phyloP scores from a whole-genome alignment of 1,284 basidiomycete species.

The Neolentinus lepideus region DNA sequence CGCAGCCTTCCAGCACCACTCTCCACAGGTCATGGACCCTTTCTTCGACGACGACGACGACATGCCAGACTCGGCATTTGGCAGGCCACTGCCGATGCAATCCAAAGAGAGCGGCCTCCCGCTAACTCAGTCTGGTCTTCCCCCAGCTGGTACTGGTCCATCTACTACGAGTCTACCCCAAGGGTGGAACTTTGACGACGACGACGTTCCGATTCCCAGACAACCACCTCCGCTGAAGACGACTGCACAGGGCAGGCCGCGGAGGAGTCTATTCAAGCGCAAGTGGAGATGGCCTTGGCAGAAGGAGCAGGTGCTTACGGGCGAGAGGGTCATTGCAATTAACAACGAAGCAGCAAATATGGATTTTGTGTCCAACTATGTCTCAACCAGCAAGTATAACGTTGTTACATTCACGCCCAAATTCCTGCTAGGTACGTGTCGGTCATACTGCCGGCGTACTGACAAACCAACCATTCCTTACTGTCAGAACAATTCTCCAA shows the following conservation, averaged over 20 bases:
- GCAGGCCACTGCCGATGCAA: conserved; percentile 47
- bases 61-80: conserved; percentile 58
- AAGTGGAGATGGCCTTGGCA: conserved; percentile 78
- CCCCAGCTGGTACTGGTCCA: conserved; percentile 47
- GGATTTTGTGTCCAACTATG: conserved; percentile 77
- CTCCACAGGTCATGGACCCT: conserved; percentile 53
- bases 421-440: conserved; percentile 76
- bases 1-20: conserved; percentile 9
- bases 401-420: conserved; percentile 86
- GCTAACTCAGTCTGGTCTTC: conserved; percentile 46
- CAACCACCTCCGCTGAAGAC: conserved; percentile 7
- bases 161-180: conserved; percentile 45
- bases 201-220: conserved; percentile 39
- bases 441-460: neutral
- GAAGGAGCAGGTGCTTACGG: conserved; percentile 49
- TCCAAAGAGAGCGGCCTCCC: conserved; percentile 67
- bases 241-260: conserved; percentile 12
- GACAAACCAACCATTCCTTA: neutral
- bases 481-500: conserved; percentile 93
- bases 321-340: conserved; percentile 68
- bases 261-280: conserved; percentile 17
- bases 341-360: conserved; percentile 60
- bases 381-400: conserved; percentile 97
- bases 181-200: conserved; percentile 69
- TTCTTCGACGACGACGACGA: conserved; percentile 80